Percentiles rank a stretch among this genome's conserved stretches.
phyloP scores from a whole-genome alignment of 129 eudicot species.

The Chrysanthemum seticuspe region DNA sequence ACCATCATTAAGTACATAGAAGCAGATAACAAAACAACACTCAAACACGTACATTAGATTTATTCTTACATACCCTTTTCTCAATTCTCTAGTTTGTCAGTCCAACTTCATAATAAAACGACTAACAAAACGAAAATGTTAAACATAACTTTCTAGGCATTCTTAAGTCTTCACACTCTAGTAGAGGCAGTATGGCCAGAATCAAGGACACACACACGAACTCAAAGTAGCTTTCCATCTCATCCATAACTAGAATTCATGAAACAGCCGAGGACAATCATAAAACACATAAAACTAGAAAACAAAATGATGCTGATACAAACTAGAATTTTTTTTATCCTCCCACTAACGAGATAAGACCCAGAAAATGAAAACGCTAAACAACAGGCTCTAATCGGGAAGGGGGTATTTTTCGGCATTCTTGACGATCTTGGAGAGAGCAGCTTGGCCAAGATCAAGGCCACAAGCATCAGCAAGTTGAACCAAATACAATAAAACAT shows the following conservation, averaged over 20 bases:
- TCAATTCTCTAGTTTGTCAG: not conserved
- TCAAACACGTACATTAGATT: not conserved
- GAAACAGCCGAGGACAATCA: not conserved
- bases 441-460: conserved; percentile 89
- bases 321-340: not conserved
- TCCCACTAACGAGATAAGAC: not conserved
- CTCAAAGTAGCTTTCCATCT: conserved; percentile 6
- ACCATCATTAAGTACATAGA: not conserved
- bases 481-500: conserved; percentile 66
- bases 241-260: not conserved
- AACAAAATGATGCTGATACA: conserved; percentile 10
- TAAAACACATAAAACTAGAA: not conserved
- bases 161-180: not conserved
- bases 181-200: not conserved
- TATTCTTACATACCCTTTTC: not conserved
- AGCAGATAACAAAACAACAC: conserved; percentile 13
- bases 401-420: conserved; percentile 66
- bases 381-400: conserved; percentile 7
- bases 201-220: conserved; percentile 16
- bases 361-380: not conserved
- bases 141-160: not conserved
- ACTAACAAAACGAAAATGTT: no score
- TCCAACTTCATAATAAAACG: not conserved
- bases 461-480: conserved; percentile 89
- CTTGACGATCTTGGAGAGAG: conserved; percentile 69